These are phyloP conservation scores for Dianthus caryophyllus DNA, from an alignment of 148 eudicot species.

Conservation along the genomic window DNA sequence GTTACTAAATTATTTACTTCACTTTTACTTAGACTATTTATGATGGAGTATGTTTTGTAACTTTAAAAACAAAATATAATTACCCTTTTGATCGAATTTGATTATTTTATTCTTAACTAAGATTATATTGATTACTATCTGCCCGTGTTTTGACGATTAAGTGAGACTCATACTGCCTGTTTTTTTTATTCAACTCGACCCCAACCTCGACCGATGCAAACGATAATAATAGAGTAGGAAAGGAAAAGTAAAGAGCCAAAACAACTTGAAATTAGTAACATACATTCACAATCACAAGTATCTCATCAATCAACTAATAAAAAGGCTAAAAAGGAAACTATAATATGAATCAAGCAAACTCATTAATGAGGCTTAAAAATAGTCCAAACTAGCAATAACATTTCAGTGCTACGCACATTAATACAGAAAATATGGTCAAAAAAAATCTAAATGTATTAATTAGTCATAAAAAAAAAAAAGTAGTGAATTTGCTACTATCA, in stretches of 20 bases:
- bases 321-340: not conserved
- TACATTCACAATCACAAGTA: not conserved
- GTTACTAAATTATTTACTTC: slow-evolving; percentile 19
- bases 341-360: no score
- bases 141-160: no score
- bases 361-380: no score
- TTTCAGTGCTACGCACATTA: not conserved
- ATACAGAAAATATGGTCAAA: not conserved
- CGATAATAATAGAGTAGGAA: slow-evolving; percentile 1
- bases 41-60: no score
- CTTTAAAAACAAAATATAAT: no score
- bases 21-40: no score
- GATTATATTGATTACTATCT: no score
- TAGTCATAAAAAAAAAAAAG: not conserved
- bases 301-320: not conserved
- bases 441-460: not conserved
- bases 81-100: no score
- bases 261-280: slow-evolving; percentile 23
- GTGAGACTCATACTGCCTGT: no score
- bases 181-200: not conserved
- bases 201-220: not conserved
- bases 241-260: slow-evolving; percentile 19
- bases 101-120: no score
- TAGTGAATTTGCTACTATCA: not conserved
- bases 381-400: no score